These are phyloP conservation scores for Beta macrorhiza DNA, from an alignment of 179 eudicot species.

Conservation along the genomic window DNA sequence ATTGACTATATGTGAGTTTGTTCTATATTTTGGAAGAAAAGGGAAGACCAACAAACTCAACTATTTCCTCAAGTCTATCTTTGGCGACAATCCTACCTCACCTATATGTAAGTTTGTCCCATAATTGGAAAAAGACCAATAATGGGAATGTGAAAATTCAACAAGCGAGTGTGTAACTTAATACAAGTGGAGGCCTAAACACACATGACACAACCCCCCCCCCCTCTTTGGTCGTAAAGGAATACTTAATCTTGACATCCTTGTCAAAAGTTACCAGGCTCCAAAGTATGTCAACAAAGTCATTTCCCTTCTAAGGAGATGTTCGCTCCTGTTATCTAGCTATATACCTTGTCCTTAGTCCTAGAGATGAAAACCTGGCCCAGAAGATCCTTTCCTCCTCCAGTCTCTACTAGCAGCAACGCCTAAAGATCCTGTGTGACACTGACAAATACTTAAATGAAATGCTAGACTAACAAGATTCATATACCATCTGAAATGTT, in stretches of 20 bases:
- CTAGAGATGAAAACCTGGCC: neutral
- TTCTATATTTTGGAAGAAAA: too few relatives aligned
- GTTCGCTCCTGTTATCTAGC: neutral
- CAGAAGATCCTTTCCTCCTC: neutral
- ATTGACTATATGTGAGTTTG: too few relatives aligned
- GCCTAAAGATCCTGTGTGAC: neutral
- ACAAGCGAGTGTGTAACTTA: neutral
- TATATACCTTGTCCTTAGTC: neutral
- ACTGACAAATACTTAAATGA: neutral
- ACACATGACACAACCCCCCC: neutral
- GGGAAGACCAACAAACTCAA: neutral
- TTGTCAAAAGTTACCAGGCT: neutral
- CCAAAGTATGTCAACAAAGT: neutral
- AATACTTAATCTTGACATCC: neutral
- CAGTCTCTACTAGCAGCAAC: neutral
- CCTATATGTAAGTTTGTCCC: neutral
- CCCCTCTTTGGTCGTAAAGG: neutral
- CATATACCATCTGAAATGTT: neutral
- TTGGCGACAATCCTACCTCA: neutral
- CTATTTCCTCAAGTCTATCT: neutral
- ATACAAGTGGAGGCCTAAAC: neutral
- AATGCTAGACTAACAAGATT: neutral
- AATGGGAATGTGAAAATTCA: neutral
- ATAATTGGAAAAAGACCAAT: too few relatives aligned
- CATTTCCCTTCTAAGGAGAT: constrained; percentile 6